Conservation (phyloP, 495 filamentous ascomycete species). For the Parathielavia appendiculata region DNA sequence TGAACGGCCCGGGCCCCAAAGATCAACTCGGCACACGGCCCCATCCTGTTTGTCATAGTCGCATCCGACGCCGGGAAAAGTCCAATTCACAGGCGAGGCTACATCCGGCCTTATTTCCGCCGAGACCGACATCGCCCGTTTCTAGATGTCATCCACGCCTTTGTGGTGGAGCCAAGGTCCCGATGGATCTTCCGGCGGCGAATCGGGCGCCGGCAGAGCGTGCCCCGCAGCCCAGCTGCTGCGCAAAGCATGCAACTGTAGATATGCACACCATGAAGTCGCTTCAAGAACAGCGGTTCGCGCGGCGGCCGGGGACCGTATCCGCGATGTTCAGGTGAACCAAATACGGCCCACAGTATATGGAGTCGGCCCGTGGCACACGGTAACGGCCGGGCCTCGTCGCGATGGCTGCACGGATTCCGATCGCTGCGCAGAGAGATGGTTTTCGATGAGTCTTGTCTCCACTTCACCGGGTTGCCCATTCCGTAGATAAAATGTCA, state of each 20-base stretch:
- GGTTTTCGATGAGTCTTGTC: neutral
- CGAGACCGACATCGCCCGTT: constrained; percentile 11
- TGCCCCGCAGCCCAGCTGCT: constrained; percentile 8
- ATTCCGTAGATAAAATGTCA: too few species aligned
- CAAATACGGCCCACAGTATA: too few species aligned
- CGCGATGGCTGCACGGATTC: too few species aligned
- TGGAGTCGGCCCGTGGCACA: too few species aligned
- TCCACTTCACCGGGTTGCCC: too few species aligned
- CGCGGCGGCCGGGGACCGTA: neutral
- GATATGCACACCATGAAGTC: neutral
- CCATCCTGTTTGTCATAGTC: neutral
- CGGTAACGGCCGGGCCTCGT: too few species aligned
- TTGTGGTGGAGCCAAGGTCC: constrained; percentile 10
- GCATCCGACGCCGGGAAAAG: neutral
- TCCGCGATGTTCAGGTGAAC: neutral
- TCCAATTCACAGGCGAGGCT: neutral
- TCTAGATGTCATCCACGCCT: constrained; percentile 13
- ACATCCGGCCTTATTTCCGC: constrained; percentile 19
- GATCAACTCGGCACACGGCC: too few species aligned
- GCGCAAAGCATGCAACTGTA: constrained; percentile 2
- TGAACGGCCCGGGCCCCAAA: too few species aligned
- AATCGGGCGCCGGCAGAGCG: constrained; percentile 10
- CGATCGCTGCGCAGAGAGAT: too few species aligned
- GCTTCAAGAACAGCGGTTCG: neutral
- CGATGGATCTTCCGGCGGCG: constrained; percentile 2